phyloP scores from a whole-genome alignment of 164 flowering plant species.

The Vitis cinerea region DNA sequence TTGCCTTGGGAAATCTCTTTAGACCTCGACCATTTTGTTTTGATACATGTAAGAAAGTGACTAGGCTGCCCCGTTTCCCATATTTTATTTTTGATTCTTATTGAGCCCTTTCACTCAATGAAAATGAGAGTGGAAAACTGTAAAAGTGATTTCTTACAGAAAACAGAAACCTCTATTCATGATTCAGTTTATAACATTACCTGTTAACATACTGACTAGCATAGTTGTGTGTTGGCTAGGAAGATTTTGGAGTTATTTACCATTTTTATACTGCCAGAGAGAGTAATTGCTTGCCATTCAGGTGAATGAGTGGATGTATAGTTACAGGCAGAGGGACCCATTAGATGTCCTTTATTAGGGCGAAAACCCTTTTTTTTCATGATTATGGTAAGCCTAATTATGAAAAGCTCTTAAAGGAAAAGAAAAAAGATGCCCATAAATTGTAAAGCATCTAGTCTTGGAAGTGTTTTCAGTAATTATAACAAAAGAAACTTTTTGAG shows the following conservation, averaged over 20 bases:
- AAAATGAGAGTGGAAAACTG: too few relatives aligned
- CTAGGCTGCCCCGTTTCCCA: neutral
- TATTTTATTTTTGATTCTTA: neutral
- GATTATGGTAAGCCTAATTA: conserved; percentile 22
- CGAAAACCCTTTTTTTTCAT: conserved; percentile 8
- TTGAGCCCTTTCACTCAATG: too few relatives aligned
- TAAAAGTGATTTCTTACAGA: neutral
- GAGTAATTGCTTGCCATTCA: neutral
- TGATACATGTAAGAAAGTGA: neutral
- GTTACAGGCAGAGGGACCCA: conserved; percentile 11
- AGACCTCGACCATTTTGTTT: neutral
- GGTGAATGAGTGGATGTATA: neutral
- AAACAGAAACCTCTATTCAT: too few relatives aligned
- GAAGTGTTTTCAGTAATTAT: neutral
- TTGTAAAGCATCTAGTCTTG: conserved; percentile 13
- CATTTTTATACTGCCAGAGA: neutral
- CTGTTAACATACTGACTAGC: too few relatives aligned
- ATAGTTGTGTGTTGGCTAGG: neutral
- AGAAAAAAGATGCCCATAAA: conserved; percentile 13
- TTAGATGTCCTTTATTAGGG: conserved; percentile 11
- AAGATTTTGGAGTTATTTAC: neutral
- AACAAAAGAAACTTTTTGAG: conserved; percentile 15
- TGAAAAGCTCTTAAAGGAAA: conserved; percentile 23
- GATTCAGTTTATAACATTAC: too few relatives aligned
- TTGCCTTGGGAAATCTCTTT: neutral